A percentile compares a stretch with the other conserved stretches of the same genome.
phyloP scores from a whole-genome alignment of 2,329 filamentous ascomycete species.

The Cladobotryum mycophilum region DNA sequence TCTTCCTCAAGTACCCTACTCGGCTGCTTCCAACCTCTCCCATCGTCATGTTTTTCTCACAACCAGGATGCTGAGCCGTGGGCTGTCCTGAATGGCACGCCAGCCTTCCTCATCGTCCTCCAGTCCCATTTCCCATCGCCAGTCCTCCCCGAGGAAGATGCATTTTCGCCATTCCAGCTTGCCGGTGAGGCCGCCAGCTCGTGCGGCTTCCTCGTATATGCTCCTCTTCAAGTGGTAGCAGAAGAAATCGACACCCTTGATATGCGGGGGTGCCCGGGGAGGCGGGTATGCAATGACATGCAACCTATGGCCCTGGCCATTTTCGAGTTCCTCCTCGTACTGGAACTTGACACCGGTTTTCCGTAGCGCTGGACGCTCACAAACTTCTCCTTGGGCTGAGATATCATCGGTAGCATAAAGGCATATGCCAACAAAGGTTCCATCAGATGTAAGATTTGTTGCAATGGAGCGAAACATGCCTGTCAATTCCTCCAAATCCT shows the following conservation, averaged over 20 bases:
- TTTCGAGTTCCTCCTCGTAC: background rate
- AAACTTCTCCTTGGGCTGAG: background rate
- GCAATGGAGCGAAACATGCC: constrained; percentile 7
- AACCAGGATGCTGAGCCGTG: background rate
- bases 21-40: no score
- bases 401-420: constrained; percentile 1
- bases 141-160: background rate
- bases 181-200: constrained; percentile 4
- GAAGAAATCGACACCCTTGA: background rate
- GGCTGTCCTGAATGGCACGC: background rate
- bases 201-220: constrained; percentile 8
- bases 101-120: background rate
- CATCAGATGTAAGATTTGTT: constrained; percentile 4
- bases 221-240: constrained; percentile 6
- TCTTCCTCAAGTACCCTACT: no score
- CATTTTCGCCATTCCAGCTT: constrained; percentile 1
- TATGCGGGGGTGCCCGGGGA: background rate
- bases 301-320: background rate
- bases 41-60: background rate
- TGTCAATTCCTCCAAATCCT: background rate
- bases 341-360: background rate
- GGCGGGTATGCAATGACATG: background rate
- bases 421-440: constrained; percentile 5
- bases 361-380: background rate
- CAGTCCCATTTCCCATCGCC: background rate